Base-by-base conservation (phyloP, 208 protist genomes). In the Crithidia brevicula region DNA sequence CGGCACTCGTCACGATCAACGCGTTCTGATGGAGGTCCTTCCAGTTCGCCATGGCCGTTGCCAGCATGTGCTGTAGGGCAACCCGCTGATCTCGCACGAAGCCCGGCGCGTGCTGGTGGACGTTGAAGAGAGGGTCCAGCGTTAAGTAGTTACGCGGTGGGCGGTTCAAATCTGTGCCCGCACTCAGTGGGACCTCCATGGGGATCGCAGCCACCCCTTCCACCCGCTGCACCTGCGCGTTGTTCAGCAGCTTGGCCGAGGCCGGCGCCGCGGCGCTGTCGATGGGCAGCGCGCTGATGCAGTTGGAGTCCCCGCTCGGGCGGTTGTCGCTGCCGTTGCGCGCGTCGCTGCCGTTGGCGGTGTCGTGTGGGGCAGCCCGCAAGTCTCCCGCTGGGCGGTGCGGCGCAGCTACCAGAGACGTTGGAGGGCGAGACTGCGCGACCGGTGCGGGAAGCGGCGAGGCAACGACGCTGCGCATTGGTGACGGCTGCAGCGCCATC, bases 61-160 rank as follows among this genome's bases (percentile, higher is more conserved):
- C 46, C 40, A 96, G 68, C 43, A 96, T 64, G 27, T 84, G 80
- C 31, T 83, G 67, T 49, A 88, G 82, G 28, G 87, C 89, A 16
- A 82, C 72, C 18, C 63, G 67, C 33, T 79, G 72, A 69, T 96
- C 79, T 1, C 86, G 80, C 66, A 82, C 38, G 59, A 94, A 95
- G 5, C 92, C 92, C 1, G 88, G 92, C 1, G 85, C 88, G 65
- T 92, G 76, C 42, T 91, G 87, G 62, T 94, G 88, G 4, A 93
- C 33, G 76, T 91, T 89, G 73, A 91, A 81, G 38, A 69, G 58
- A 13, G 73, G 49, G 63, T 94, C 92, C 5, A 89, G 64, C 2
- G 79, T 77, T 11, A 96, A 75, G 72, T 91, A 96, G 61, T 78
- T 95, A 62, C 81, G 53, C 9, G 92, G 77, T 10, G 89, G 83